Evolutionary conservation across 2,329 filamentous ascomycete genomes (phyloP), one percentile per base, ranked within the genome.

Genomic region (Didymella pomorum): DNA sequence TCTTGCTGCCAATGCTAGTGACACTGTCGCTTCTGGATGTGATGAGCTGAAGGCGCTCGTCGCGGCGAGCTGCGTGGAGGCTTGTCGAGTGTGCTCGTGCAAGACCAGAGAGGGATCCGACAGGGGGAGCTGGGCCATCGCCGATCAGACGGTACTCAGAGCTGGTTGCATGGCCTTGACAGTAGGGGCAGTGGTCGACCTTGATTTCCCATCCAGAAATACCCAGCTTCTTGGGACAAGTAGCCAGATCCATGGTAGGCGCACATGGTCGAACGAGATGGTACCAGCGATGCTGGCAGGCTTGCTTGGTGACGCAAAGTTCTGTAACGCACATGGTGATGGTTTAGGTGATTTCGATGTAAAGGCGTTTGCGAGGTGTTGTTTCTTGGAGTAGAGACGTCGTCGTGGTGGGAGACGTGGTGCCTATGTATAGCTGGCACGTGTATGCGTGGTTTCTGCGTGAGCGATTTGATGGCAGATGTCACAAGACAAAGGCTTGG

Each of bases 241-340:
- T 82, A 67, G 78, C 68, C 52, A 83, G 79, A 64, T 82, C 79
- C 66, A 72, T 76, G 46, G 73, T 72, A 2, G 78, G 74, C 26
- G 69, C 70, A 73, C 81, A 83, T 43, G 79, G 70, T 35, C 76
- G 74, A 31, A 79, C 71, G 26, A 83, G 77, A 58, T 80, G 77
- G 71, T 82, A 82, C 81, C 81, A 83, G 60, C 81, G 78, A 63
- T 83, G 81, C 53, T 75, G 71, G 76, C 81, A 83, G 42, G 78
- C 70, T 52, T 79, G 75, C 8, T 77, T 75, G 49, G 79, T 79
- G 56, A 82, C 79, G 71, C 82, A 81, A 43, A 83, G 76, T 62
- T 81, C 79, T 61, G 80, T 80, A 69, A 82, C 71, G 63, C 81
- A 83, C 81, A 83, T 83, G 65, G 43, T 75, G 61, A 50, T 49